Conservation (phyloP, 2,329 filamentous ascomycete genomes). For the Aspergillus viridinutans region DNA sequence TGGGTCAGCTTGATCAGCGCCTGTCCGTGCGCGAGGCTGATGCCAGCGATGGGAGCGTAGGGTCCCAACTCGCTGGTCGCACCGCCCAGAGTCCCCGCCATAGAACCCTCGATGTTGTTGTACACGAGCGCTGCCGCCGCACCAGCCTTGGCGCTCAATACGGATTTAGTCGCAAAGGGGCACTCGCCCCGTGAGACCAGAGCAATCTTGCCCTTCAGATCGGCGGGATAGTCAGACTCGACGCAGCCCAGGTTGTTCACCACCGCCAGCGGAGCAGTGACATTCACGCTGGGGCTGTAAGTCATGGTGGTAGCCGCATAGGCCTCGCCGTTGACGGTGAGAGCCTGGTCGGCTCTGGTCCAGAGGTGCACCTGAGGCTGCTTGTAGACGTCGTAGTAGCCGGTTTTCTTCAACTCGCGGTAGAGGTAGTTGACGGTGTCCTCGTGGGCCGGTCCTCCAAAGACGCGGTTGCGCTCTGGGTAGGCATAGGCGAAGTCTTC, state of each 20-base stretch:
- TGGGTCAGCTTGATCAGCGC: conserved; percentile 53
- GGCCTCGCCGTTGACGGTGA: conserved; percentile 53
- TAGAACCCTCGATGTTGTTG: conserved; percentile 61
- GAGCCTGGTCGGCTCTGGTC: conserved; percentile 57
- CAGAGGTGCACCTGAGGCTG: conserved; percentile 61
- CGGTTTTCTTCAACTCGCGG: conserved; percentile 45
- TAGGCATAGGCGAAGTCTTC: conserved; percentile 27
- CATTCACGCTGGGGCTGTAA: conserved; percentile 53
- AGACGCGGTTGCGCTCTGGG: conserved; percentile 27
- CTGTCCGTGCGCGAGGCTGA: conserved; percentile 57
- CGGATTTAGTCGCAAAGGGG: conserved; percentile 67
- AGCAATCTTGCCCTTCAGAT: conserved; percentile 61
- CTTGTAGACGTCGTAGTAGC: conserved; percentile 37
- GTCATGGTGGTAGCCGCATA: conserved; percentile 55
- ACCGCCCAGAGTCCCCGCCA: conserved; percentile 66
- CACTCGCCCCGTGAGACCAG: conserved; percentile 68
- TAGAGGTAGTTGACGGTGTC: conserved; percentile 62
- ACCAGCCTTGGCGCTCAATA: conserved; percentile 63
- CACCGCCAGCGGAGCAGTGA: conserved; percentile 48
- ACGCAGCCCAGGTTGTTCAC: conserved; percentile 62
- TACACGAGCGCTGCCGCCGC: conserved; percentile 70
- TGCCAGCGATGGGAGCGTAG: conserved; percentile 58
- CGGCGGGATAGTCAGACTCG: conserved; percentile 57
- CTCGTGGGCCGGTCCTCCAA: conserved; percentile 51
- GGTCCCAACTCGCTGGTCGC: conserved; percentile 44